phyloP scores from a whole-genome alignment of 2,329 filamentous ascomycete species.

The Neonectria coccinea region DNA sequence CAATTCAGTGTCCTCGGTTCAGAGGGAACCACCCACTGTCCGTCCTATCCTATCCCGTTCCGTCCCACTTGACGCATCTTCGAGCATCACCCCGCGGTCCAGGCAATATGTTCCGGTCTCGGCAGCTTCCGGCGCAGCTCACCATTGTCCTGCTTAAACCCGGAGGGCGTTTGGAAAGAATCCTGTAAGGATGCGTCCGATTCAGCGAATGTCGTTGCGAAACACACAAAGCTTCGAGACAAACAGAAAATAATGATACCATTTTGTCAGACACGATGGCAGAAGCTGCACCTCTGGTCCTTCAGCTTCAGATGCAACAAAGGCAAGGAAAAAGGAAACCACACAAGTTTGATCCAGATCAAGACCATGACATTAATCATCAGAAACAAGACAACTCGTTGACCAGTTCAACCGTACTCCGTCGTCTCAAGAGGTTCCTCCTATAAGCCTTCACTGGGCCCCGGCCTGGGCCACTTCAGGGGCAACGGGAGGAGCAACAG shows the following conservation, averaged over 20 bases:
- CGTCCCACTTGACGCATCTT: conserved; percentile 10
- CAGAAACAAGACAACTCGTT: neutral
- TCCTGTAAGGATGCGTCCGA: neutral
- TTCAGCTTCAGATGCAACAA: neutral
- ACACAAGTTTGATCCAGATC: neutral
- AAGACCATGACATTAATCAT: neutral
- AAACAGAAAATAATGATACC: neutral
- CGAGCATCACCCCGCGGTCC: conserved; percentile 15
- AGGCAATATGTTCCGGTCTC: conserved; percentile 18
- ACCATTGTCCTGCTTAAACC: neutral
- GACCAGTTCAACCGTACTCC: neutral
- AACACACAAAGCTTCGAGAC: no score
- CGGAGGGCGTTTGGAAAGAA: neutral
- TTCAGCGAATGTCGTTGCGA: neutral
- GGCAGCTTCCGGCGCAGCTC: neutral
- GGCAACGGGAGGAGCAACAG: conserved; percentile 4
- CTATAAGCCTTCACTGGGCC: neutral
- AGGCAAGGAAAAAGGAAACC: neutral
- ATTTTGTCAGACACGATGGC: neutral
- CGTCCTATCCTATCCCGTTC: neutral
- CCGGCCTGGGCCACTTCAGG: conserved; percentile 22
- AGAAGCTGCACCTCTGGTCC: neutral
- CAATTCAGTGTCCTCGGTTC: neutral
- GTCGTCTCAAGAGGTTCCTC: neutral
- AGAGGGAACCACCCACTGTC: neutral